Conservation (phyloP, 2,329 filamentous ascomycete genomes). For the Piedraia hortae region DNA sequence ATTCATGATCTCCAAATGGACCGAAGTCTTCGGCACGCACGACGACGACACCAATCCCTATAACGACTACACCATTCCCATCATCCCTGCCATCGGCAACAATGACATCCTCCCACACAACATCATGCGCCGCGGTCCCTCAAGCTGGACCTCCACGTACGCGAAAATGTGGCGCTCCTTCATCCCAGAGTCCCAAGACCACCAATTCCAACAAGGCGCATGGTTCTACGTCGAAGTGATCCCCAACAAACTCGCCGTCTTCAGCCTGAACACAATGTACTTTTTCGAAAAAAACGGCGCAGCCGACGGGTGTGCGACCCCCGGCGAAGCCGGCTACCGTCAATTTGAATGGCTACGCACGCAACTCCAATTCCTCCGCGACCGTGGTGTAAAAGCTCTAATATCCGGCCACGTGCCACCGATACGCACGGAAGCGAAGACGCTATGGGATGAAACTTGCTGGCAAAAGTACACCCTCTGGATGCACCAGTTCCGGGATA, state of each 20-base stretch:
- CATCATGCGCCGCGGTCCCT: constrained; percentile 63
- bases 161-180: constrained; percentile 56
- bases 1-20: constrained; percentile 47
- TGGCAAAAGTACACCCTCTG: constrained; percentile 95
- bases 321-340: constrained; percentile 65
- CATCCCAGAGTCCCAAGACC: constrained; percentile 74
- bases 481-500: constrained; percentile 71
- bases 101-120: constrained; percentile 97
- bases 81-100: constrained; percentile 80
- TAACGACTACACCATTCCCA: constrained; percentile 40
- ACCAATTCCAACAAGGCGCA: constrained; percentile 73
- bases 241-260: constrained; percentile 55
- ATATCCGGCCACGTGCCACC: constrained; percentile 85
- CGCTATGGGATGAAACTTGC: constrained; percentile 83
- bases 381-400: constrained; percentile 76
- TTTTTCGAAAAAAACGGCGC: constrained; percentile 83
- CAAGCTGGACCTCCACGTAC: constrained; percentile 58
- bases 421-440: constrained; percentile 58
- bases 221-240: constrained; percentile 92
- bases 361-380: constrained; percentile 58
- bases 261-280: constrained; percentile 75
- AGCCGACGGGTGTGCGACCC: constrained; percentile 63
- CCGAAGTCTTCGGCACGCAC: constrained; percentile 37
- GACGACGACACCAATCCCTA: constrained; percentile 21
- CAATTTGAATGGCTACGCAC: constrained; percentile 91